These are phyloP conservation scores for Xylariaceae sp. DNA, from an alignment of 2,329 filamentous ascomycete genomes.

Conservation along the genomic window DNA sequence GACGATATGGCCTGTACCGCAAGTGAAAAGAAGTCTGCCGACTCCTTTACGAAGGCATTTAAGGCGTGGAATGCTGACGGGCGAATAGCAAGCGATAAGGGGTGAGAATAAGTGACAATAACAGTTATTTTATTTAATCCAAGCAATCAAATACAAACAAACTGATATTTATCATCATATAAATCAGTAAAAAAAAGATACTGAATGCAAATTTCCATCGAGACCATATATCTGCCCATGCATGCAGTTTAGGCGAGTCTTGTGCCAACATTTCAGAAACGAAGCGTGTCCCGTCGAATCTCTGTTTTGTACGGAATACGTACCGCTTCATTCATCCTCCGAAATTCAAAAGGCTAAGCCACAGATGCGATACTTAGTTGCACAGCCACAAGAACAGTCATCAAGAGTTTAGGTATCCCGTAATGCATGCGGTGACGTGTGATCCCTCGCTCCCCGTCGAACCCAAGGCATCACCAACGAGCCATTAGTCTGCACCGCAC, in stretches of 20 bases:
- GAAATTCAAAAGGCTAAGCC: neutral
- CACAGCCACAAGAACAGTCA: conserved; percentile 9
- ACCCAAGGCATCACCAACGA: neutral
- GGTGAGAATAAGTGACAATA: neutral
- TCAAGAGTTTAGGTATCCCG: neutral
- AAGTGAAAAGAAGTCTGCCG: conserved; percentile 4
- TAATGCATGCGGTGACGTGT: conserved; percentile 25
- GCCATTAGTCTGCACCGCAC: neutral
- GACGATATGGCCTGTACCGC: conserved; percentile 5
- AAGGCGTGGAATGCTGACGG: conserved; percentile 22
- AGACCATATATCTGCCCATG: too few species aligned
- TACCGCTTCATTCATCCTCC: too few species aligned
- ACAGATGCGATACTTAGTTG: neutral
- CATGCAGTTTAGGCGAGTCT: too few species aligned
- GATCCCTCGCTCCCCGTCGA: neutral
- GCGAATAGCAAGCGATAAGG: neutral
- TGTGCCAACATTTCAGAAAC: too few species aligned
- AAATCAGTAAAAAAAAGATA: too few species aligned
- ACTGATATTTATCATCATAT: too few species aligned
- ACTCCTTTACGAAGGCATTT: conserved; percentile 24
- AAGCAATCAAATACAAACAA: too few species aligned
- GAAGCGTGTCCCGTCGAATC: too few species aligned
- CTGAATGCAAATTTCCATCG: too few species aligned
- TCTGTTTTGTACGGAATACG: too few species aligned
- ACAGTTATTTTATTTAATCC: neutral